phyloP scores from a whole-genome alignment of 2,329 filamentous ascomycete species.

The Colletotrichum sp. region DNA sequence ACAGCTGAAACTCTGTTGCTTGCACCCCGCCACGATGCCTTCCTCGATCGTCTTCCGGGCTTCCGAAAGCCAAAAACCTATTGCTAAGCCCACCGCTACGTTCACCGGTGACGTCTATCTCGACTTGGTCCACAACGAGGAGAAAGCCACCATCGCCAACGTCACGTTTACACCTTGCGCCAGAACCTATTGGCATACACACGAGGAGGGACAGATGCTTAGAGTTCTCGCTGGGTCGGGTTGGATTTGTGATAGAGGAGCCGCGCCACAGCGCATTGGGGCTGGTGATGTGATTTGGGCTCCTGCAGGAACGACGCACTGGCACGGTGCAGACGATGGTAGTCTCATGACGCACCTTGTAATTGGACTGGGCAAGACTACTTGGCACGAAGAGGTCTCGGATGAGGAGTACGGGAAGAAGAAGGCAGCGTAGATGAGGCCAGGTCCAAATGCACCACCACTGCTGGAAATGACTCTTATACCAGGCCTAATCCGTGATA shows the following conservation, averaged over 20 bases:
- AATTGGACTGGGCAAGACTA: constrained; percentile 39
- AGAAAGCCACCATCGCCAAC: constrained; percentile 20
- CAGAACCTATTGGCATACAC: constrained; percentile 49
- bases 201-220: constrained; percentile 48
- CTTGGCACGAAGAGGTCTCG: constrained; percentile 38
- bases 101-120: not conserved
- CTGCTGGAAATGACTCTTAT: not conserved
- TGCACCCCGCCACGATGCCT: not conserved
- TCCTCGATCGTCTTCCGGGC: not conserved
- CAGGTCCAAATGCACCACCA: not conserved
- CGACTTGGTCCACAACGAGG: not conserved
- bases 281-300: constrained; percentile 46
- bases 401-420: constrained; percentile 36
- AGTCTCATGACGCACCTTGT: constrained; percentile 45
- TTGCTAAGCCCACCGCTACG: not conserved
- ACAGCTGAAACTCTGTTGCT: not conserved
- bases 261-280: constrained; percentile 35
- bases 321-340: constrained; percentile 46
- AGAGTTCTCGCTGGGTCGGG: constrained; percentile 42
- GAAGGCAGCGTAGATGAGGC: not conserved
- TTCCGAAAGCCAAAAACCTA: not conserved
- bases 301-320: constrained; percentile 45
- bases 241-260: constrained; percentile 46
- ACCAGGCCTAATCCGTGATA: not conserved
- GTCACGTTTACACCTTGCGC: constrained; percentile 48